Evolutionary conservation across 2,329 filamentous ascomycete species (phyloP).

Genomic region (Pseudocercospora pini-densiflorae): DNA sequence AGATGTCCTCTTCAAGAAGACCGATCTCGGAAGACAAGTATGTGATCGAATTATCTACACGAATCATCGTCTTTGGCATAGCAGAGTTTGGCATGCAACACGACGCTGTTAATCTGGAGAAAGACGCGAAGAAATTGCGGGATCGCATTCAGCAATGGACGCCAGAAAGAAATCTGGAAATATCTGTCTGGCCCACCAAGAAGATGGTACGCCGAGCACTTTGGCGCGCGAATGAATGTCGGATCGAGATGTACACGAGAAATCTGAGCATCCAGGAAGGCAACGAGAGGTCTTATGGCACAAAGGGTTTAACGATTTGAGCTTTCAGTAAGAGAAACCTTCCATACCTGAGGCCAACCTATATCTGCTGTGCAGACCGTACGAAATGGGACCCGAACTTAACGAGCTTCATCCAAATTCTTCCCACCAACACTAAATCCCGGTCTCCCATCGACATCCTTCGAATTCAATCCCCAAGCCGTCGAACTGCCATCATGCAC

Average conservation of each 20-base stretch:
- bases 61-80: neutral
- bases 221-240: neutral
- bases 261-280: no score
- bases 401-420: neutral
- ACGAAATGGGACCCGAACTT: neutral
- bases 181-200: neutral
- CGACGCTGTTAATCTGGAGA: neutral
- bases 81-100: neutral
- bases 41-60: neutral
- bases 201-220: neutral
- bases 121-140: neutral
- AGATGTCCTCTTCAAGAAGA: neutral
- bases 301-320: neutral
- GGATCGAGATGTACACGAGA: neutral
- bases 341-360: neutral
- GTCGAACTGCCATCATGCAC: neutral
- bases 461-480: neutral
- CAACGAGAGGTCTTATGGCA: no score
- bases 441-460: neutral
- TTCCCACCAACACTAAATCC: neutral
- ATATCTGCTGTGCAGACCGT: neutral
- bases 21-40: neutral
- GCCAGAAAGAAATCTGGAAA: neutral
- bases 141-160: neutral
- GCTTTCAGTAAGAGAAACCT: neutral